Evolutionary conservation across 148 eudicot species (phyloP), one percentile per base, ranked within the genome.

Genomic region (Hydrangea macrophylla): DNA sequence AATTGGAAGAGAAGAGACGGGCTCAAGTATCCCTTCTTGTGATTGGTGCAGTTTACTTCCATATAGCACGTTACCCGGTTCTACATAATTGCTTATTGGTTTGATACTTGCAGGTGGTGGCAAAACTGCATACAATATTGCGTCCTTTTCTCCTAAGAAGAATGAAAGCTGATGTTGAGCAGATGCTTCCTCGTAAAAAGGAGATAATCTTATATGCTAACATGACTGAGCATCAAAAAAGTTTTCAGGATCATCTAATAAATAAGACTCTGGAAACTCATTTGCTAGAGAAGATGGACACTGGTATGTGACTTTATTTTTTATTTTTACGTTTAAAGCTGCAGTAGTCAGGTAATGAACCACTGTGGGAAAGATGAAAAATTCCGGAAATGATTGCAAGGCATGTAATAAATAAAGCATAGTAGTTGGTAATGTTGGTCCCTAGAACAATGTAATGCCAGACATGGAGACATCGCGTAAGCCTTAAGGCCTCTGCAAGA

Each of bases 61-160:
- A 26, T 37, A 23, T 24, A 42, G 32, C 62, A 15, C 18, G 42
- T 55, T 27, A 36, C 26, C 50, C 59, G 33, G 58, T 3, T 22
- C 7, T 26, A 33, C 25, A 20, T 74, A 60, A 12, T 65, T n/a
- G 3, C 60, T 36, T 9, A 7, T 31, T 28, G 8, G 11, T 64
- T 73, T 64, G 35, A 15, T 24, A 25, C 59, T 67, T 72, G 58
- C 80, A 91, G 99, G 90, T 95, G 72, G 96, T 95, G 65, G 86
- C 89, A 57, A 95, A 95, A 77, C 93, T 95, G 66, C 99, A 91
- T 83, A 81, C 84, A 35, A 95, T 95, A 62, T 75, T 95, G 82
- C 93, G 97, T 23, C 99, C 99, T 17, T 95, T 95, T 78, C 87
- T 95, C 45, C 91, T 95, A 24, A 83, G 99, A 56, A 87, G 99